Evolutionary conservation across 1,284 basidiomycete genomes (phyloP).

Genomic region (Boletus hoseneyae): DNA sequence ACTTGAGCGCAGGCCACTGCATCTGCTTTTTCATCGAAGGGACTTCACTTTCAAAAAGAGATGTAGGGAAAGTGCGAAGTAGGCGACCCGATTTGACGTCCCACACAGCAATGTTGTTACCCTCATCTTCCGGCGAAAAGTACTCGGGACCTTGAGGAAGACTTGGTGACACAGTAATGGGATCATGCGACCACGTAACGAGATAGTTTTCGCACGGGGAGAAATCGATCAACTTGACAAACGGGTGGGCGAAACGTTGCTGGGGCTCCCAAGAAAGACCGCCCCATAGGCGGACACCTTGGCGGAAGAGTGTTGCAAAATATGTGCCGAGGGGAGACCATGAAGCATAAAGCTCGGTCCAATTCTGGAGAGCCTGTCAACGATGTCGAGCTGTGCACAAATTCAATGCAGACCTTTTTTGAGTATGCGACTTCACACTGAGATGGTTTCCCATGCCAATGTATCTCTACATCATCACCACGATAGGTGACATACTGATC

Average conservation of each 20-base stretch:
- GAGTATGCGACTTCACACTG: constrained; percentile 78
- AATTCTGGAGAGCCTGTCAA: constrained; percentile 52
- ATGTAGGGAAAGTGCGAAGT: constrained; percentile 89
- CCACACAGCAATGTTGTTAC: constrained; percentile 97
- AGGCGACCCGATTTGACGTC: constrained; percentile 93
- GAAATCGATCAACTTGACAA: constrained; percentile 96
- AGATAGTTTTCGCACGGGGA: constrained; percentile 97
- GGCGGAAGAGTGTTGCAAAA: constrained; percentile 91
- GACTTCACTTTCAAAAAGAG: constrained; percentile 52
- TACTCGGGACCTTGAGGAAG: constrained; percentile 81
- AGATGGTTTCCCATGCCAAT: constrained; percentile 93
- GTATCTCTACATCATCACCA: constrained; percentile 87
- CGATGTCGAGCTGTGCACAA: not conserved
- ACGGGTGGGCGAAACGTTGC: constrained; percentile 91
- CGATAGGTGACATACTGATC: constrained; percentile 97
- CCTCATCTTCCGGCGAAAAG: constrained; percentile 93
- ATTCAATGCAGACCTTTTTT: constrained; percentile 56
- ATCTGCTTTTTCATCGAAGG: constrained; percentile 71
- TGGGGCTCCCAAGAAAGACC: constrained; percentile 85
- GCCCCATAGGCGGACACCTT: constrained; percentile 96
- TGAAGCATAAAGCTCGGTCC: constrained; percentile 97
- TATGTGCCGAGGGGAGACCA: constrained; percentile 98
- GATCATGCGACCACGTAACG: constrained; percentile 97
- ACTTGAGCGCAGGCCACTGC: constrained; percentile 96
- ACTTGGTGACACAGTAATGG: constrained; percentile 85